A percentile compares a stretch with the other conserved stretches of the same genome.
Evolutionary conservation across 805 yeast genomes (phyloP).

Genomic region (Sungouiella thailandica): DNA sequence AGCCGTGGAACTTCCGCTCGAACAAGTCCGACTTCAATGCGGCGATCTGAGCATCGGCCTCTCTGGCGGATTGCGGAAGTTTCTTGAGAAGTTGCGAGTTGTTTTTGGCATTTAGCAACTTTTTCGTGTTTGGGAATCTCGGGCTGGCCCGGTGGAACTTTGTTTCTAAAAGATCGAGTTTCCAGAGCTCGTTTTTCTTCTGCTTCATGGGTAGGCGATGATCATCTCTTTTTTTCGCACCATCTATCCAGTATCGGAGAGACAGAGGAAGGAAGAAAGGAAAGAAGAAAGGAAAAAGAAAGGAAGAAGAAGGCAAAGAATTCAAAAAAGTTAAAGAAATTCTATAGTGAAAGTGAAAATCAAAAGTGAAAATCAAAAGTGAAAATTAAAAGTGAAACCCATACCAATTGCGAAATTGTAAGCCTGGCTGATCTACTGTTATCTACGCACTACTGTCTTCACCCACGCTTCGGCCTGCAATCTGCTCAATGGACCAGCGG

Average conservation of each 20-base stretch:
- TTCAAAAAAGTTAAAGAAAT: too few species aligned
- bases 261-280: too few species aligned
- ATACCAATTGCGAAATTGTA: too few species aligned
- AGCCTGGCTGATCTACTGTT: too few species aligned
- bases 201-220: slow-evolving; percentile 17
- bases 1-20: slow-evolving; percentile 45
- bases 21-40: slow-evolving; percentile 42
- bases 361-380: too few species aligned
- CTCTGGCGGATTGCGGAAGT: slow-evolving; percentile 36
- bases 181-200: slow-evolving; percentile 43
- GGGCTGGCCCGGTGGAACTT: slow-evolving; percentile 40
- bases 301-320: too few species aligned
- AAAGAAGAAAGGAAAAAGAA: too few species aligned
- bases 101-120: slow-evolving; percentile 41
- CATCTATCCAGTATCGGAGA: neutral
- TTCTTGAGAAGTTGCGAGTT: slow-evolving; percentile 37
- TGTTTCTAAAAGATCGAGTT: slow-evolving; percentile 52
- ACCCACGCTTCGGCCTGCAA: too few species aligned
- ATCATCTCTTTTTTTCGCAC: slow-evolving; percentile 6
- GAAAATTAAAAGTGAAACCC: too few species aligned
- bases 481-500: too few species aligned
- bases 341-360: too few species aligned
- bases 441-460: too few species aligned
- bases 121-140: slow-evolving; percentile 46
- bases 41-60: slow-evolving; percentile 42